phyloP scores from a whole-genome alignment of 1,284 basidiomycete species.

The Cutaneotrichosporon cyanovorans region DNA sequence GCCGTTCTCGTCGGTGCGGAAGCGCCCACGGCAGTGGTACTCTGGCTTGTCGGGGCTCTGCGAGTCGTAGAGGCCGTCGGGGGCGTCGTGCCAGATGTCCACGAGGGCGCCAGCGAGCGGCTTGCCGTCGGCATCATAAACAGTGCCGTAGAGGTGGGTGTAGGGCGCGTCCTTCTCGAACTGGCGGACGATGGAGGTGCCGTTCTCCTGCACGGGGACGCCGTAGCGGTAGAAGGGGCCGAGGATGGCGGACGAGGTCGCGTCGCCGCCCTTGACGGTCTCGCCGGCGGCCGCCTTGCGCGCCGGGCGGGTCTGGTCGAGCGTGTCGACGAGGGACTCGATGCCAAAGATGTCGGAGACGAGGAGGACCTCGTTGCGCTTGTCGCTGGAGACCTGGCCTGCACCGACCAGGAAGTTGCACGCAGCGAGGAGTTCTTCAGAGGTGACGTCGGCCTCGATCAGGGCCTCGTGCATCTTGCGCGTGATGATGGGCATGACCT shows the following conservation, averaged over 20 bases:
- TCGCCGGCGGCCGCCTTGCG: constrained; percentile 14
- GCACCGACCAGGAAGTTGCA: constrained; percentile 42
- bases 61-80: constrained; percentile 45
- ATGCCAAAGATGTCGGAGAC: constrained; percentile 44
- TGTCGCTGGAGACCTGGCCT: constrained; percentile 40
- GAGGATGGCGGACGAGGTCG: constrained; percentile 38
- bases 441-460: constrained; percentile 41
- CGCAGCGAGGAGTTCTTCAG: constrained; percentile 41
- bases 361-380: constrained; percentile 45
- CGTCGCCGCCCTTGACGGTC: constrained; percentile 3
- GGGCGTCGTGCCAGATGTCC: constrained; percentile 44
- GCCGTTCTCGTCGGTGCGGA: constrained; percentile 39
- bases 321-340: constrained; percentile 35
- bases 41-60: constrained; percentile 43
- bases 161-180: constrained; percentile 31
- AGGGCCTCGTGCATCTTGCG: constrained; percentile 38
- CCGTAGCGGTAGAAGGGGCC: constrained; percentile 29
- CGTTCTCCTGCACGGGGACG: constrained; percentile 36
- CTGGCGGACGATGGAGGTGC: constrained; percentile 30
- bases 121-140: constrained; percentile 36
- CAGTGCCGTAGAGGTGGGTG: constrained; percentile 32
- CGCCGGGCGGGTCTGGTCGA: constrained; percentile 16
- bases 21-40: constrained; percentile 36
- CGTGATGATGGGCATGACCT: constrained; percentile 39
- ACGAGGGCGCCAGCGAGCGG: constrained; percentile 38